These are phyloP conservation scores for Annulohypoxylon nitens DNA, from an alignment of 495 filamentous ascomycete species.

Conservation along the genomic window DNA sequence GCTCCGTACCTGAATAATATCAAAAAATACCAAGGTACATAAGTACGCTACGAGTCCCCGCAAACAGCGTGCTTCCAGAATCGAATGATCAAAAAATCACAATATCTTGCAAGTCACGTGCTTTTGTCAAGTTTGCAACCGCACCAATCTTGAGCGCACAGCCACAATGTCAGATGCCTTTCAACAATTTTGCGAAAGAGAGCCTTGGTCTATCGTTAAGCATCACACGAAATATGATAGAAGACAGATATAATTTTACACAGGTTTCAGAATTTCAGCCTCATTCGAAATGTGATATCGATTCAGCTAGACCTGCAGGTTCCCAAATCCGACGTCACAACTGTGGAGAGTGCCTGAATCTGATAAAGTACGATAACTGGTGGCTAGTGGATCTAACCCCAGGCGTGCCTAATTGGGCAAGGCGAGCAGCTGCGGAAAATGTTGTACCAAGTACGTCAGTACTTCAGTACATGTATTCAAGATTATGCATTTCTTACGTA, in stretches of 20 bases:
- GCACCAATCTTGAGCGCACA: not conserved
- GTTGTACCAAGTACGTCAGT: not conserved
- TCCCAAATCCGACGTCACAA: constrained; percentile 20
- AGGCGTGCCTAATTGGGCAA: constrained; percentile 4
- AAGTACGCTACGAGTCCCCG: constrained; percentile 2
- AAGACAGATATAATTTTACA: not conserved
- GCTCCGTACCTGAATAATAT: constrained; percentile 8
- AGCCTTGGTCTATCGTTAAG: not conserved
- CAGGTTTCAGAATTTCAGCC: not conserved
- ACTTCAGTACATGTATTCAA: not conserved
- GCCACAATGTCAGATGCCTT: constrained; percentile 17
- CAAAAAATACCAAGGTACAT: constrained; percentile 16
- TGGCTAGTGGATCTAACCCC: constrained; percentile 32
- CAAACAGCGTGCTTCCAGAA: constrained; percentile 23
- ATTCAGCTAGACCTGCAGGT: constrained; percentile 30
- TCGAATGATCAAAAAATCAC: constrained; percentile 35
- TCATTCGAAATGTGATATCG: constrained; percentile 10
- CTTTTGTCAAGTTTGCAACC: not conserved
- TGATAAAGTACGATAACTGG: constrained; percentile 28
- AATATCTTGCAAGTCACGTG: constrained; percentile 1
- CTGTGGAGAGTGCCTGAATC: constrained; percentile 33
- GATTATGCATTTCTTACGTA: not conserved
- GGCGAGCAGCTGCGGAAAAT: constrained; percentile 32
- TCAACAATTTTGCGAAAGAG: not conserved
- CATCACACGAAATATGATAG: not conserved